Evolutionary conservation across 1,284 basidiomycete species (phyloP), one percentile per base, ranked within the genome.

Genomic region (Blastosporella zonata): DNA sequence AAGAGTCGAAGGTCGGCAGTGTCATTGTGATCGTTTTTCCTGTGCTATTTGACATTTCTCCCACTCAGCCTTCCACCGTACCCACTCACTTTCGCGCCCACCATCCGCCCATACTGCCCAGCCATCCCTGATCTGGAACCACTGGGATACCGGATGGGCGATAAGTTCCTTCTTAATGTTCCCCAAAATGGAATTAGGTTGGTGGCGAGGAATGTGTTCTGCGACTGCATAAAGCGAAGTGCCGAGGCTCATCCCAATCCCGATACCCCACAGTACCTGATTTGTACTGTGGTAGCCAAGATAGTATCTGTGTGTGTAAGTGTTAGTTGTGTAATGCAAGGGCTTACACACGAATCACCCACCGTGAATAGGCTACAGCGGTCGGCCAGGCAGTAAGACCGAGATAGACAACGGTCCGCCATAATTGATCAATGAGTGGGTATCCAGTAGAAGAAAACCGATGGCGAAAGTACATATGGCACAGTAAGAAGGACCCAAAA

Each of bases 351-450:
- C 7, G 15, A 17, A 37, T 43, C 21, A 57, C 72, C 37, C 57
- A 87, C 88, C 90, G 74, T 29, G 90, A 93, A 69, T 88, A 93
- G 12, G 90, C 90, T 2, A 92, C 90, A 0, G 74, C 64, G 0
- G 62, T 71, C 1, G 82, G 74, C 79, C 84, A 85, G 0, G 63
- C 60, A 0, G 78, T 54, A 29, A 92, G 64, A 13, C 65, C 74
- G 3, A 69, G 27, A 60, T 87, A 84, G 1, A 87, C 65, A 0
- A 68, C 27, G 0, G 62, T 20, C 46, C 76, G 70, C 60, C 77
- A 80, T 1, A 74, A 56, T 23, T 55, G 52, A 60, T 90, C 85
- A 7, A 87, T 54, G 6, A 75, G 33, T 21, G 51, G 56, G 36
- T 53, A 74, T 15, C 81, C 84, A 3, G 75, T 80, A 2, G 77